These are phyloP conservation scores for Glutinoglossum americanum DNA, from an alignment of 495 filamentous ascomycete species.

Conservation along the genomic window DNA sequence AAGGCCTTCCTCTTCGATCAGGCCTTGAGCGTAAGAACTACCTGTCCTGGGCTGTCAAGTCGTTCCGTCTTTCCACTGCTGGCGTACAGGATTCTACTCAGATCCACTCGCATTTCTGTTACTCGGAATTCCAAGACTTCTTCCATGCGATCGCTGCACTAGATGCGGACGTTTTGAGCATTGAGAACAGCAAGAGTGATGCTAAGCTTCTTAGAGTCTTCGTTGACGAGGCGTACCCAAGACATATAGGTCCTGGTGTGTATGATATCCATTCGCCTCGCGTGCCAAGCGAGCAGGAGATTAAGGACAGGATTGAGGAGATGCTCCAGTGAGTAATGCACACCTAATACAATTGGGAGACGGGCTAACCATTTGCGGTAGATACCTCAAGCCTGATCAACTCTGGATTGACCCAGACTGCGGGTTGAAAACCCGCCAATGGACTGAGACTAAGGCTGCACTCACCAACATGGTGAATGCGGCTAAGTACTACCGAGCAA, in stretches of 20 bases:
- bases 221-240: slow-evolving; percentile 83
- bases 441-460: slow-evolving; percentile 87
- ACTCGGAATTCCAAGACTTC: slow-evolving; percentile 99
- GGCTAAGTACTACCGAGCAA: slow-evolving; percentile 82
- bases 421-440: slow-evolving; percentile 93
- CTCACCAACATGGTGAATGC: slow-evolving; percentile 87
- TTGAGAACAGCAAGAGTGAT: slow-evolving; percentile 99
- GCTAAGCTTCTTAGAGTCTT: slow-evolving; percentile 98
- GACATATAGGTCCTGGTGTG: slow-evolving; percentile 95
- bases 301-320: slow-evolving; percentile 89
- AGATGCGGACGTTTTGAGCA: slow-evolving; percentile 92
- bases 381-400: slow-evolving; percentile 71
- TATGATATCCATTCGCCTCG: slow-evolving; percentile 99
- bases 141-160: slow-evolving; percentile 98
- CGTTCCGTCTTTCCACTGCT: slow-evolving; percentile 83
- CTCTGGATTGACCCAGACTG: slow-evolving; percentile 99
- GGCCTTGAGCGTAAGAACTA: slow-evolving; percentile 87
- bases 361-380: slow-evolving; percentile 1
- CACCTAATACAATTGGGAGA: not conserved
- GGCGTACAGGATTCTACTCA: slow-evolving; percentile 86
- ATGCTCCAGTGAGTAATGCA: slow-evolving; percentile 50
- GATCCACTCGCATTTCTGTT: slow-evolving; percentile 99
- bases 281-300: slow-evolving; percentile 85
- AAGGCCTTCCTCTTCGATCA: slow-evolving; percentile 88
- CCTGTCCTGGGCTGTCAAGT: slow-evolving; percentile 86